A percentile compares a stretch with the other conserved stretches of the same genome.
phyloP scores from a whole-genome alignment of 164 flowering plant genomes.

The Malania oleifera region DNA sequence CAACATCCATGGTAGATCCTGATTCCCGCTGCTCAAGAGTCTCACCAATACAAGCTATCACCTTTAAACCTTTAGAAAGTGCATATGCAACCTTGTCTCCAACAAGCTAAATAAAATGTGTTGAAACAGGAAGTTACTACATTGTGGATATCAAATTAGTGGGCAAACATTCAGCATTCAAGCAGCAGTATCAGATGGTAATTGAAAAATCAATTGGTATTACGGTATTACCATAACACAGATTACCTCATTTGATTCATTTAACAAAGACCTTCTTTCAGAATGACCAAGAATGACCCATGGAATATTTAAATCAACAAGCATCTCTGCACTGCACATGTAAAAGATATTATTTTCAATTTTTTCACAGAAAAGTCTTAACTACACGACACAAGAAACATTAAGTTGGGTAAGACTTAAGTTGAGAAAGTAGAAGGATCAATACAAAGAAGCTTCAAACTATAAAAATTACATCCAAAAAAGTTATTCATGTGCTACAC shows the following conservation, averaged over 20 bases:
- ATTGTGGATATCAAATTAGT: neutral
- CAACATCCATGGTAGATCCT: slow-evolving; percentile 56
- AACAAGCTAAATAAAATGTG: slow-evolving; percentile 34
- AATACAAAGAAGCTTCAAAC: too few species aligned
- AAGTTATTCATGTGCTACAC: too few species aligned
- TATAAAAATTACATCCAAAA: too few species aligned
- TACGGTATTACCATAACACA: neutral
- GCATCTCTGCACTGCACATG: slow-evolving; percentile 59
- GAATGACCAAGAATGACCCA: slow-evolving; percentile 76
- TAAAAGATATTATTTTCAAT: slow-evolving; percentile 8
- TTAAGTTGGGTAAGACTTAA: too few species aligned
- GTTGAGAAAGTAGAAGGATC: too few species aligned
- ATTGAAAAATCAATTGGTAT: neutral
- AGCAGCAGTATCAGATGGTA: neutral
- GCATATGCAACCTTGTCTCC: slow-evolving; percentile 70
- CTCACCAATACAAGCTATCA: slow-evolving; percentile 71
- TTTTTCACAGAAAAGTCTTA: too few species aligned
- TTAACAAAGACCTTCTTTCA: slow-evolving; percentile 50
- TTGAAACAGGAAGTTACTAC: neutral
- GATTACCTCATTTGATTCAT: slow-evolving; percentile 54
- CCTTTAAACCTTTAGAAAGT: slow-evolving; percentile 59
- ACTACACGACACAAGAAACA: too few species aligned
- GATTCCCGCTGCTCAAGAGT: slow-evolving; percentile 68
- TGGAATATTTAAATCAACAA: slow-evolving; percentile 50
- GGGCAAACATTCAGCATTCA: neutral